Percentiles rank a stretch among this genome's conserved stretches.
phyloP scores from a whole-genome alignment of 2,329 filamentous ascomycete species.

The Raffaelea albimanens region DNA sequence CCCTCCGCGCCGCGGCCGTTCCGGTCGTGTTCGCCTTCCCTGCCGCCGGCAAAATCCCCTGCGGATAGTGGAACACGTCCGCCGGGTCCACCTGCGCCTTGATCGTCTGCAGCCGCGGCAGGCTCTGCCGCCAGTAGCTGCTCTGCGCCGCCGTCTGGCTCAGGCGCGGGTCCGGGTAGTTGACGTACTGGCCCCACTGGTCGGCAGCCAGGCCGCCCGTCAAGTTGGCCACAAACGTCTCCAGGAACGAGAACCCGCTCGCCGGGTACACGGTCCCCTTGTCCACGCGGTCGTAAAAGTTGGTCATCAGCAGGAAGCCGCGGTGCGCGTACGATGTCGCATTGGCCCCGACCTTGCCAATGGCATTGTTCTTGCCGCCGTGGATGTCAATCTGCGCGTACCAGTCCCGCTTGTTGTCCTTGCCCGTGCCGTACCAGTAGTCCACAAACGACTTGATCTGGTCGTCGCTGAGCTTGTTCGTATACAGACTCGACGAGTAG shows the following conservation, averaged over 20 bases:
- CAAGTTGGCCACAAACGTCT: constrained; percentile 28
- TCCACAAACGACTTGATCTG: constrained; percentile 26
- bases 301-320: constrained; percentile 38
- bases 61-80: constrained; percentile 32
- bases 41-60: constrained; percentile 7
- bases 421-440: constrained; percentile 30
- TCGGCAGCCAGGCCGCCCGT: constrained; percentile 19
- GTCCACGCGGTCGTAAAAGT: constrained; percentile 32
- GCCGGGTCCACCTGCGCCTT: constrained; percentile 30
- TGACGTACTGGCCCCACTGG: constrained; percentile 39
- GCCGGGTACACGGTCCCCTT: constrained; percentile 20
- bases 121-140: constrained; percentile 35
- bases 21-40: no score
- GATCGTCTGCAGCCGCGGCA: constrained; percentile 25
- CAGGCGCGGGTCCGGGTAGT: constrained; percentile 42
- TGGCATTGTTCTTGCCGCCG: constrained; percentile 25
- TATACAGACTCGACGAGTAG: constrained; percentile 30
- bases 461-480: constrained; percentile 24
- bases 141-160: constrained; percentile 35
- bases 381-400: constrained; percentile 25
- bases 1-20: no score
- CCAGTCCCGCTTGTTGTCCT: constrained; percentile 19
- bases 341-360: constrained; percentile 17
- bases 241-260: constrained; percentile 27
- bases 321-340: constrained; percentile 29